Percentiles rank a stretch among this genome's conserved stretches.
Conservation (phyloP, 495 filamentous ascomycete species). For the Aspergillus cristatus region DNA sequence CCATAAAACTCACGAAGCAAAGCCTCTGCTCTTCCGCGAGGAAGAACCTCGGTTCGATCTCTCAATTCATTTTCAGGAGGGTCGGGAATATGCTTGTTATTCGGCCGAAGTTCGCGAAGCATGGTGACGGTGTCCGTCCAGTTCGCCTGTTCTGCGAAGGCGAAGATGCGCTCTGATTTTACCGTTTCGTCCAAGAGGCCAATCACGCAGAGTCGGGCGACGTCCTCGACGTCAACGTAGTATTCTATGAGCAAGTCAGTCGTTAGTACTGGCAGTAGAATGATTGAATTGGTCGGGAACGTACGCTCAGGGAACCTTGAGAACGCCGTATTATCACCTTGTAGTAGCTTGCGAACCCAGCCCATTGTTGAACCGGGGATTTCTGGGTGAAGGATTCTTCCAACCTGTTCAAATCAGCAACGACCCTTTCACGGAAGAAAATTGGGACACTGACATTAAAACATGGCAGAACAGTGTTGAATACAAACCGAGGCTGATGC, state of each 20-base stretch:
- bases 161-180: constrained; percentile 36
- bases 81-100: constrained; percentile 6
- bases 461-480: constrained; percentile 45
- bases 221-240: constrained; percentile 42
- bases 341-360: constrained; percentile 12
- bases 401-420: constrained; percentile 10
- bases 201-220: constrained; percentile 36
- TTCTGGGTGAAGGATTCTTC: constrained; percentile 18
- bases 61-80: constrained; percentile 1
- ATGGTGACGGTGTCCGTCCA: constrained; percentile 12
- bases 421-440: no score
- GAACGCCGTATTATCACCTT: constrained; percentile 13
- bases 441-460: no score
- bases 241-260: constrained; percentile 16
- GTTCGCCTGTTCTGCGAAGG: constrained; percentile 8
- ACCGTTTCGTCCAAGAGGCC: constrained; percentile 34
- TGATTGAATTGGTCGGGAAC: background rate
- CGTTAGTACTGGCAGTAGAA: background rate
- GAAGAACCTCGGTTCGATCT: constrained; percentile 7
- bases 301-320: constrained; percentile 15
- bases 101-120: constrained; percentile 11
- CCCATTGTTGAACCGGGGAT: constrained; percentile 16
- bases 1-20: constrained; percentile 10
- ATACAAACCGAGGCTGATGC: constrained; percentile 35
- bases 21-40: constrained; percentile 3